Evolutionary conservation across 352 stramenopile genomes (phyloP).

Genomic region (Globisporangium iwayamae): DNA sequence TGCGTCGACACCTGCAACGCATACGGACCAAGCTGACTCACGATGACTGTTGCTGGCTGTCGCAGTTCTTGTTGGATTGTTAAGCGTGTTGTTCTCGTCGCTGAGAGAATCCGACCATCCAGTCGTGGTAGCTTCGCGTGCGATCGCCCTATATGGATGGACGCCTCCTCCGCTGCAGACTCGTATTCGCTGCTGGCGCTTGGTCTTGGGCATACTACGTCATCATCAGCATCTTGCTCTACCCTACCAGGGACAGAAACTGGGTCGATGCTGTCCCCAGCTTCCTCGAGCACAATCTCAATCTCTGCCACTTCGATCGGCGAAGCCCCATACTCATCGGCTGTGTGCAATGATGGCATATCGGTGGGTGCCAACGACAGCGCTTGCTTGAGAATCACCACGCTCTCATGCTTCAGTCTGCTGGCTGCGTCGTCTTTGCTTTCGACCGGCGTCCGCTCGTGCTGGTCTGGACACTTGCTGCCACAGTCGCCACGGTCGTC

Average conservation of each 20-base stretch:
- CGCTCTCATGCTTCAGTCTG: background rate
- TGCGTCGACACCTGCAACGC: constrained; percentile 8
- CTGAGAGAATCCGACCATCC: background rate
- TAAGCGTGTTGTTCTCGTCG: background rate
- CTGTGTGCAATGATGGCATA: background rate
- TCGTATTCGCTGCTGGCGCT: background rate
- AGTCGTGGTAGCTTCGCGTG: background rate
- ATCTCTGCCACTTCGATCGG: background rate
- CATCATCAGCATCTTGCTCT: background rate
- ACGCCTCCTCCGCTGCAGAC: background rate
- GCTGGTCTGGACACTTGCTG: background rate
- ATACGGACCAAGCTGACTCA: constrained; percentile 1
- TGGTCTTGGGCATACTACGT: background rate
- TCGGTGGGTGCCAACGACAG: background rate
- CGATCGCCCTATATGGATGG: background rate
- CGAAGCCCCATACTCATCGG: background rate
- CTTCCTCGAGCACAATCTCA: background rate
- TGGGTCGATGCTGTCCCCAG: background rate
- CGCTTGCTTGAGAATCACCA: background rate
- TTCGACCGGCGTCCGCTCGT: background rate
- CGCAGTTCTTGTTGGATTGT: constrained; percentile 11
- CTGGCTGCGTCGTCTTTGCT: background rate
- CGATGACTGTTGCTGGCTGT: background rate
- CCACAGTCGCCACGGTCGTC: background rate
- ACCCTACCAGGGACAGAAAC: background rate